These are phyloP conservation scores for Lactuca sativa DNA, from an alignment of 129 eudicot genomes.

Conservation along the genomic window DNA sequence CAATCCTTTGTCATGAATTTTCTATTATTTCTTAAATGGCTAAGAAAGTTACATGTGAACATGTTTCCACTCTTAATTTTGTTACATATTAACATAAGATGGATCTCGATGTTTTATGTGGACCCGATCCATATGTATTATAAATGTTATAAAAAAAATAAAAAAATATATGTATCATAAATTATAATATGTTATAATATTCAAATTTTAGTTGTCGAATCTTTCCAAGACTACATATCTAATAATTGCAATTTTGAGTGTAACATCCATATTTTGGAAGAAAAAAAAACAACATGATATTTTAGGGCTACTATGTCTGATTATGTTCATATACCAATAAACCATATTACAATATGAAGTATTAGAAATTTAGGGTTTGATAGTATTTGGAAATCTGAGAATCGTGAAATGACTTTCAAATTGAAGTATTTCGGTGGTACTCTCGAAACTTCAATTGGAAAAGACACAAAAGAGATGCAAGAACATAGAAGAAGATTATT, in stretches of 20 bases:
- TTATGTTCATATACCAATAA: background rate
- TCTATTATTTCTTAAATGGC: slow-evolving; percentile 21
- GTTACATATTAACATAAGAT: slow-evolving; percentile 19
- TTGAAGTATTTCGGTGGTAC: no score
- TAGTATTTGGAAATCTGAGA: no score
- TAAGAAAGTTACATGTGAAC: slow-evolving; percentile 33
- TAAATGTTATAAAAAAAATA: background rate
- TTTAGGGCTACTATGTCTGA: background rate
- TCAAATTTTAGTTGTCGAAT: background rate
- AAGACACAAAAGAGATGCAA: no score
- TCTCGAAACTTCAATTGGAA: no score
- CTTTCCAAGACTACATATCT: no score
- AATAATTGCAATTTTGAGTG: background rate
- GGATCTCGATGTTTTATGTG: slow-evolving; percentile 30
- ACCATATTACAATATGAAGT: no score
- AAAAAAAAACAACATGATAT: no score
- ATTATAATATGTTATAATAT: background rate
- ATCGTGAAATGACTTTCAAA: no score
- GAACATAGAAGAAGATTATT: no score
- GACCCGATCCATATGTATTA: slow-evolving; percentile 15
- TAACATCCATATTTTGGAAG: no score
- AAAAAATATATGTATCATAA: background rate
- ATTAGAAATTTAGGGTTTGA: no score
- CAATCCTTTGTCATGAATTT: slow-evolving; percentile 26
- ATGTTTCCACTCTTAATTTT: slow-evolving; percentile 31